Conservation (phyloP, 2,329 filamentous ascomycete genomes). For the Paramyrothecium roridum region DNA sequence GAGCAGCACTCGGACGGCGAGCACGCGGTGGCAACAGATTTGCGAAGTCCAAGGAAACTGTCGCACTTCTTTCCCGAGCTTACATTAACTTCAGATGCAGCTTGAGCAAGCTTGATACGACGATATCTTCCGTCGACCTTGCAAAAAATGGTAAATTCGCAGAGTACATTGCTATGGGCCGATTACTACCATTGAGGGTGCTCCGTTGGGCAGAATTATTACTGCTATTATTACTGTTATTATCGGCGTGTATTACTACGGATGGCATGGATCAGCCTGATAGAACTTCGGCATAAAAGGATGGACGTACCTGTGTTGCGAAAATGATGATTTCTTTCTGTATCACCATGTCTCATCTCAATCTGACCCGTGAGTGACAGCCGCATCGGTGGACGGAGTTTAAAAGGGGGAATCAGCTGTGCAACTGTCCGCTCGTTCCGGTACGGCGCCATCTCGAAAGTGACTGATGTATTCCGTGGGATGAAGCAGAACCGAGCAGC, state of each 20-base stretch:
- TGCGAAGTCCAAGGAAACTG: slow-evolving; percentile 22
- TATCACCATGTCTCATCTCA: neutral
- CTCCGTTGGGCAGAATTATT: neutral
- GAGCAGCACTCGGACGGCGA: slow-evolving; percentile 21
- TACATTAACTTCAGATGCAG: slow-evolving; percentile 5
- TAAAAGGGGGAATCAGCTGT: neutral
- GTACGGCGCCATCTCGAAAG: too few species aligned
- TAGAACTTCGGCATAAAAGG: neutral
- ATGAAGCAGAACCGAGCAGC: too few species aligned
- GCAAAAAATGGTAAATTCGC: neutral
- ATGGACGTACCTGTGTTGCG: neutral
- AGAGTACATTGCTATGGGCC: neutral
- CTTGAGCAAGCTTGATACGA: neutral
- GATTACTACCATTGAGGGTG: too few species aligned
- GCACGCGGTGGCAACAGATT: slow-evolving; percentile 18
- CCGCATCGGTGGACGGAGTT: neutral
- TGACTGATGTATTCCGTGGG: too few species aligned
- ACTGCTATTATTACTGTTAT: neutral
- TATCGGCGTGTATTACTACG: neutral
- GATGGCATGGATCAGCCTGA: neutral
- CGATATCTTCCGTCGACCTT: neutral
- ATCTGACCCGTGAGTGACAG: neutral
- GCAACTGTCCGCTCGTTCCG: too few species aligned
- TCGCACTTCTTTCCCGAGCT: slow-evolving; percentile 25
- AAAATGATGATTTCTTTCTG: neutral